Evolutionary conservation across 129 eudicot genomes (phyloP).

Genomic region (Ambrosia trifida): DNA sequence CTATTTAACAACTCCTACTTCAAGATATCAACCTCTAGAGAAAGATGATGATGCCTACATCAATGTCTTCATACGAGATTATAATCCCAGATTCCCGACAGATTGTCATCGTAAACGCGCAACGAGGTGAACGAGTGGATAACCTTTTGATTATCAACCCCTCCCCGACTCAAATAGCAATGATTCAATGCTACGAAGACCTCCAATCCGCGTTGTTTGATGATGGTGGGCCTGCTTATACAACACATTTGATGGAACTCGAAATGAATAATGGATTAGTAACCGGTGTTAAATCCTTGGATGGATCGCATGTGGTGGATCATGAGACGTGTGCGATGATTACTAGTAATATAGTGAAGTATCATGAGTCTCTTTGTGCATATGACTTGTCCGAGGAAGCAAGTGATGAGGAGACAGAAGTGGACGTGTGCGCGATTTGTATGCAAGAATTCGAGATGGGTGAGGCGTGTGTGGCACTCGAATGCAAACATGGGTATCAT

Average conservation of each 20-base stretch:
- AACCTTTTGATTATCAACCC: background rate
- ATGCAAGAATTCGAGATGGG: background rate
- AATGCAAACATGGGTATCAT: constrained; percentile 18
- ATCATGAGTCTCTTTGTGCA: background rate
- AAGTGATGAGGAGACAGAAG: background rate
- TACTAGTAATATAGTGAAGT: background rate
- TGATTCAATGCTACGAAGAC: background rate
- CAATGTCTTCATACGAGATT: background rate
- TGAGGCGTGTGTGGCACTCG: background rate
- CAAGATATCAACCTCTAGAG: too few species aligned
- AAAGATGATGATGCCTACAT: background rate
- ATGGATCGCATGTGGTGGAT: constrained; percentile 2
- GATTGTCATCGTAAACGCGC: background rate
- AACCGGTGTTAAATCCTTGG: background rate
- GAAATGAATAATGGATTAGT: background rate
- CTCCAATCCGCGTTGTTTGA: background rate
- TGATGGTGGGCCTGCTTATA: constrained; percentile 2
- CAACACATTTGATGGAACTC: background rate
- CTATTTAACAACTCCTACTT: too few species aligned
- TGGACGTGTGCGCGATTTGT: constrained; percentile 15
- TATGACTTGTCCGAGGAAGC: background rate
- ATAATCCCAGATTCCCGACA: constrained; percentile 3
- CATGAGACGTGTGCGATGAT: background rate
- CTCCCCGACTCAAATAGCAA: background rate
- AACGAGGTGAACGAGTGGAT: background rate